Conservation (phyloP, 768 basidiomycete genomes). For the Hericium coralloides region DNA sequence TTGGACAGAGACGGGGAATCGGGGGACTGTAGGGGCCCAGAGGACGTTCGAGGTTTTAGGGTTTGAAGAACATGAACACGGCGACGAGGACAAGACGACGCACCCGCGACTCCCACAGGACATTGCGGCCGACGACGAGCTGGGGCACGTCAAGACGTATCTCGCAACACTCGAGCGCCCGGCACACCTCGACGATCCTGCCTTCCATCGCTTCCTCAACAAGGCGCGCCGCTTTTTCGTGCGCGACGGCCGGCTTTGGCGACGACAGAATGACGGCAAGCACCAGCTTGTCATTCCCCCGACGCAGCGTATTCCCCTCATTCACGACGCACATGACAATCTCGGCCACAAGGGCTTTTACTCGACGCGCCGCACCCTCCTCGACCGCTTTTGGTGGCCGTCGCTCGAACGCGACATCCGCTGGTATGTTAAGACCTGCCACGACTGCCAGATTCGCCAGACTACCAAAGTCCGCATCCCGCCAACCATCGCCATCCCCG, state of each 20-base stretch:
- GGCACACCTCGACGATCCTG: not conserved
- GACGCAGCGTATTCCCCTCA: not conserved
- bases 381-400: conserved; percentile 20
- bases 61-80: not conserved
- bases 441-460: conserved; percentile 27
- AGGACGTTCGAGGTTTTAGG: not conserved
- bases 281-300: conserved; percentile 14
- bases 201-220: not conserved
- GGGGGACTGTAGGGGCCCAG: not conserved
- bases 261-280: conserved; percentile 3
- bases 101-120: not conserved
- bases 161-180: not conserved
- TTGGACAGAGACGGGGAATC: not conserved
- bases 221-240: not conserved
- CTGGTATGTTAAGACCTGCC: conserved; percentile 23
- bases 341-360: conserved; percentile 15
- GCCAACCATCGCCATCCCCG: conserved; percentile 11
- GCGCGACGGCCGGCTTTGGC: conserved; percentile 7
- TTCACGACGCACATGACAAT: conserved; percentile 12
- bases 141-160: not conserved
- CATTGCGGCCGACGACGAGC: not conserved
- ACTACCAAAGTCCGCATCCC: conserved; percentile 16
- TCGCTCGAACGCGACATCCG: conserved; percentile 10
- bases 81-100: not conserved
- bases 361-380: conserved; percentile 1